Base-by-base conservation (phyloP, 306 rosid species). In the Luffa aegyptiaca region DNA sequence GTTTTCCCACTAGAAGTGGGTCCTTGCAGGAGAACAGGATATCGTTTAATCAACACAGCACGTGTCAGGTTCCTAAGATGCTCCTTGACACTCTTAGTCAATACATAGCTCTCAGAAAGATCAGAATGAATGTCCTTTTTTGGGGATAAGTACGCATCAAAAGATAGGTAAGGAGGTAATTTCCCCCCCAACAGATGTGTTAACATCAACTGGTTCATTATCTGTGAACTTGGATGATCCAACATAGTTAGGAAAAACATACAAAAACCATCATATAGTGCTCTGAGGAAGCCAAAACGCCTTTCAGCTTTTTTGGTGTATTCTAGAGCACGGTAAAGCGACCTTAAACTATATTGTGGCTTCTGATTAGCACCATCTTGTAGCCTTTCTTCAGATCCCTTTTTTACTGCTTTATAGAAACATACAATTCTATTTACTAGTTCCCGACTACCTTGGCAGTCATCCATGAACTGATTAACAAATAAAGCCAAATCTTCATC, bases 1-100 rank as follows among this genome's bases (percentile, higher is more conserved):
- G 98, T 92, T 85, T 95, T 95, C 84, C 98, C 98, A 80, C 97
- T 91, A 64, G 98, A 95, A 0, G 97, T 95, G 55, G 98, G 98
- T 52, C 98, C 98, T 87, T 95, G 98, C 87, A 95, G 84, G 63
- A 95, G 96, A 53, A 95, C 92, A 44, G 98, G 97, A 83, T 92
- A 95, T 82, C 87, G 89, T 80, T 83, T 88, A 51, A 91, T 82
- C 63, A 92, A 86, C 81, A 92, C 90, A 31, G 97, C 96, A 70
- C 98, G 87, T 52, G 93, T 92, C 89, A 92, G 84, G 84, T 85
- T 91, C 53, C 88, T 87, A 73, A 95, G 91, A 82, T 93, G 94
- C 82, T 91, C 93, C 81, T 79, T 77, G 18, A 95, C 94, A 81
- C 97, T 90, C 81, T 75, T 84, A 66, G 98, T 92, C 84, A 83